A percentile compares a stretch with the other conserved stretches of the same genome.
Evolutionary conservation across 176 grass and related monocot genomes (phyloP).

Genomic region (Calamus simplicifolius): DNA sequence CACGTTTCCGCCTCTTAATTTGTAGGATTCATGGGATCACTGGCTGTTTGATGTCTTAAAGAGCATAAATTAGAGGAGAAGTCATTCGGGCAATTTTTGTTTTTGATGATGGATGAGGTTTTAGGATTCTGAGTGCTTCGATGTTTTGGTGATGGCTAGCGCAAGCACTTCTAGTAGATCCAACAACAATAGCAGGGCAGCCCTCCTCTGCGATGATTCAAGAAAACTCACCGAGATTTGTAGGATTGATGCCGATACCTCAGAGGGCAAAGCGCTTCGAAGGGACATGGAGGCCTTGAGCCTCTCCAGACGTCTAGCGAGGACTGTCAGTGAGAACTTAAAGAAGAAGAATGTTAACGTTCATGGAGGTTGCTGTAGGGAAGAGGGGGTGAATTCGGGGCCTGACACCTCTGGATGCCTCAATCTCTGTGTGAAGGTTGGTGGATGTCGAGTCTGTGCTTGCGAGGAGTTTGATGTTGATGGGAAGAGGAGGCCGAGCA

Average conservation of each 20-base stretch:
- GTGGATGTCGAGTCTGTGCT: slow-evolving; percentile 62
- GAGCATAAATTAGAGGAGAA: too few species aligned
- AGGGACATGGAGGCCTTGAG: slow-evolving; percentile 26
- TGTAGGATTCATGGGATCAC: too few species aligned
- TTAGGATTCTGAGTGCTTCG: slow-evolving; percentile 4
- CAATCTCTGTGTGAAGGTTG: slow-evolving; percentile 40
- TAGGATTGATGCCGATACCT: not conserved
- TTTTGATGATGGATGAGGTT: not conserved
- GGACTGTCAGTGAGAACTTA: slow-evolving; percentile 3
- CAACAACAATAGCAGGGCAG: slow-evolving; percentile 44
- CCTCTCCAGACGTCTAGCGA: slow-evolving; percentile 15
- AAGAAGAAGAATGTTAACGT: slow-evolving; percentile 15
- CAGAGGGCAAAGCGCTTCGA: slow-evolving; percentile 6
- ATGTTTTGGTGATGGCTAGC: slow-evolving; percentile 16
- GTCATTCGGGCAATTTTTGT: too few species aligned
- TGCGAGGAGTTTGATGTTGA: slow-evolving; percentile 57
- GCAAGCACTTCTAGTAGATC: slow-evolving; percentile 34
- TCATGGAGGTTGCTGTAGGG: slow-evolving; percentile 3
- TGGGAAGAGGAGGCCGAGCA: slow-evolving; percentile 13
- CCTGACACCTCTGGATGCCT: slow-evolving; percentile 28
- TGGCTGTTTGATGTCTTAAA: too few species aligned
- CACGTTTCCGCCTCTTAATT: too few species aligned
- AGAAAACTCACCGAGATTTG: slow-evolving; percentile 9
- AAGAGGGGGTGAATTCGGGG: slow-evolving; percentile 5
- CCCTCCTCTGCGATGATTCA: slow-evolving; percentile 23